Evolutionary conservation across 176 grass and related monocot species (phyloP), one percentile per base, ranked within the genome.

Genomic region (Aegilops sharonensis): DNA sequence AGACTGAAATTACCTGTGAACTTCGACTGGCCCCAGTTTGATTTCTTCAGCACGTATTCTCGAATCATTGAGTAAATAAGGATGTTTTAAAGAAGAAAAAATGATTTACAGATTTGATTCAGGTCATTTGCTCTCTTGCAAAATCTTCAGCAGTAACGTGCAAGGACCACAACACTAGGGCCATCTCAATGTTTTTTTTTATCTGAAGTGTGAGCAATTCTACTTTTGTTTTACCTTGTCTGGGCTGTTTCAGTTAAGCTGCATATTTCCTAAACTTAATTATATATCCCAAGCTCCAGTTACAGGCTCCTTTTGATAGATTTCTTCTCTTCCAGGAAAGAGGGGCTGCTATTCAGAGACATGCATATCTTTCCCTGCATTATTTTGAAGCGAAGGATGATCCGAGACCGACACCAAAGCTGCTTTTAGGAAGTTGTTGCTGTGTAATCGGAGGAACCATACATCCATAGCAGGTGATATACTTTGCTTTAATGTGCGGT

Each of bases 391-490:
- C 30, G 30, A 48, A 66, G 29, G 45, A 74, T 29, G 71, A 29
- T 83, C 11, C 15, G 31, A 78, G 81, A 43, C 36, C 72, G 8
- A 62, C 72, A 31, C 42, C 80, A 66, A 89, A 79, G 65, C 81
- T 79, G 34, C 59, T 34, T 73, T 90, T 64, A 35, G 61, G 42
- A 25, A 27, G 17, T 66, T 79, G 66, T 37, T 69, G 71, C 4
- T 84, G 65, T 79, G 78, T 78, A 82, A 72, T 59, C 40, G 34
- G 82, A 83, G 81, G n/a, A 86, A 83, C 54, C 54, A 78, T 71
- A 42, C 79, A 59, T 79, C 23, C 75, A 83, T 79, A 74, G 43
- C 69, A 88, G 63, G 81, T 77, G 81, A 91, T 91, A 50, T 76
- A 20, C 6, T 30, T 17, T 72, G 81, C 76, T 77, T 91, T 80